Evolutionary conservation across 1,284 basidiomycete genomes (phyloP).

Genomic region (Heterobasidion occidentale): DNA sequence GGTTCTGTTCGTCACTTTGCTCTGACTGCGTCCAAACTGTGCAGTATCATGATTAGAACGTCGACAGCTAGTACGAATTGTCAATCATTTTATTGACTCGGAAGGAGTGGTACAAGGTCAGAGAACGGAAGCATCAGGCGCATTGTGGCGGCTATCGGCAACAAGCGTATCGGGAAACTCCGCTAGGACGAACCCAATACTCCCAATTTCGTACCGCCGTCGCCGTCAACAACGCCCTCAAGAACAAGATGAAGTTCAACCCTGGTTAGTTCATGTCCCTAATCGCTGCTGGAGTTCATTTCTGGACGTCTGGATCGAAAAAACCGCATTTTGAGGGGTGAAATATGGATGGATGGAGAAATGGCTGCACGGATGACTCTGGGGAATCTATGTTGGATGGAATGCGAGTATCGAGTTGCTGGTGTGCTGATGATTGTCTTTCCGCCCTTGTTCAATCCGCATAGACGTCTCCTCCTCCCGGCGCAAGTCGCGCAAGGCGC

Average conservation of each 20-base stretch:
- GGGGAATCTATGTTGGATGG: conserved; percentile 2
- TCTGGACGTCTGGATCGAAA: conserved; percentile 16
- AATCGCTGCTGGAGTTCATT: conserved; percentile 9
- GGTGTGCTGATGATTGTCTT: conserved; percentile 16
- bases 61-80: no score
- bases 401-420: neutral
- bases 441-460: conserved; percentile 6
- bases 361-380: conserved; percentile 36
- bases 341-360: conserved; percentile 47
- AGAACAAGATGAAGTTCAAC: conserved; percentile 76
- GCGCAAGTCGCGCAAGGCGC: conserved; percentile 95
- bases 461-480: conserved; percentile 82
- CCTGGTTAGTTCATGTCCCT: conserved; percentile 48
- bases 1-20: no score
- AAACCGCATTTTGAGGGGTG: conserved; percentile 18
- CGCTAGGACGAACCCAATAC: conserved; percentile 9
- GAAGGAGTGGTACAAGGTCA: neutral
- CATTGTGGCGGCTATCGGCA: neutral
- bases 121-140: neutral
- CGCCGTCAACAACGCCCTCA: conserved; percentile 48
- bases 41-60: no score
- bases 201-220: conserved; percentile 10
- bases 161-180: neutral
- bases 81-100: neutral
- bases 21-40: no score